Conservation (phyloP, 148 eudicot species). For the Spergularia bocconei region DNA sequence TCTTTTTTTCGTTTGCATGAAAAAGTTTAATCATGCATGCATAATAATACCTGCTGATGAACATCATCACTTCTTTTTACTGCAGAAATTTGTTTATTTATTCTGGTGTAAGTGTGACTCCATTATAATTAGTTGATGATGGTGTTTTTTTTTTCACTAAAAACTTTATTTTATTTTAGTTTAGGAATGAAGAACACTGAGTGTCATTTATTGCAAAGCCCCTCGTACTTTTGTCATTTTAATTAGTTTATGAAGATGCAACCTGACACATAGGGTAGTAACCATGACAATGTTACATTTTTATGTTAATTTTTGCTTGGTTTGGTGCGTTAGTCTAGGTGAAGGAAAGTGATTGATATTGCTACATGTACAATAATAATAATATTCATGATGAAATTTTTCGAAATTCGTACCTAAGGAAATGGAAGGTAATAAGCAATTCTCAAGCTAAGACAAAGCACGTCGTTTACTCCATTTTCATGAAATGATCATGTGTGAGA, state of each 20-base stretch:
- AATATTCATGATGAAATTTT: no score
- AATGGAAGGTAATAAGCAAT: no score
- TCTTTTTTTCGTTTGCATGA: neutral
- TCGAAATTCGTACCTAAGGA: no score
- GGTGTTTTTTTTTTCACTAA: neutral
- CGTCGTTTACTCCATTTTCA: no score
- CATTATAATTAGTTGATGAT: conserved; percentile 26
- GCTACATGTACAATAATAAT: no score
- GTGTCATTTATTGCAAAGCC: conserved; percentile 23
- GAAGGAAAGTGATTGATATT: neutral
- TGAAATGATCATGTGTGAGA: no score
- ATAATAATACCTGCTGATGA: neutral
- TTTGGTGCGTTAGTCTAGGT: neutral
- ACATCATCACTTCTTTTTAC: conserved; percentile 6
- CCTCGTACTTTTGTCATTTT: conserved; percentile 13
- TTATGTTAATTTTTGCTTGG: neutral
- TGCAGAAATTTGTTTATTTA: conserved; percentile 5
- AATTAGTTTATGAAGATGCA: conserved; percentile 13
- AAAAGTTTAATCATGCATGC: conserved; percentile 13
- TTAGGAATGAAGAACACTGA: conserved; percentile 2
- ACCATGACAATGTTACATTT: neutral
- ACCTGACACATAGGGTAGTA: neutral
- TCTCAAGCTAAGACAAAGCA: no score
- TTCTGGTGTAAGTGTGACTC: conserved; percentile 16
- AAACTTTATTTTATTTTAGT: neutral